A percentile compares a stretch with the other conserved stretches of the same genome.
Evolutionary conservation across 1,284 basidiomycete genomes (phyloP).

Genomic region (Pyrrhoderma lamaoense): DNA sequence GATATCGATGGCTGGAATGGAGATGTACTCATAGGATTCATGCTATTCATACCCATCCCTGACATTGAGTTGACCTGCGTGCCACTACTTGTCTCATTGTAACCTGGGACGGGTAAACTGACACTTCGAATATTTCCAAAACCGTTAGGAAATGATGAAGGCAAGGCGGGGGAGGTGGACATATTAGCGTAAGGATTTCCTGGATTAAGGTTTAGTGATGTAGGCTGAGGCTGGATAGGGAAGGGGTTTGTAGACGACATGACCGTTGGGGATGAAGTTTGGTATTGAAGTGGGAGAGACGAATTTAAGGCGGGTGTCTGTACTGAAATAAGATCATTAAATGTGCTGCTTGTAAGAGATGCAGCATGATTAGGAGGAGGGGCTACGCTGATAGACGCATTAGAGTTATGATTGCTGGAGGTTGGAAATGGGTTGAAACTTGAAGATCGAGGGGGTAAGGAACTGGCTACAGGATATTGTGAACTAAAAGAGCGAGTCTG

Average conservation of each 20-base stretch:
- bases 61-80: conserved; percentile 15
- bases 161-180: neutral
- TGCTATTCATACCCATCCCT: neutral
- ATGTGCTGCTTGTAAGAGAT: conserved; percentile 31
- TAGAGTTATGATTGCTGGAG: neutral
- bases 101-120: conserved; percentile 10
- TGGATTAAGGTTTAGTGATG: neutral
- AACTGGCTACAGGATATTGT: neutral
- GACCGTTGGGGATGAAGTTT: conserved; percentile 19
- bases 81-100: neutral
- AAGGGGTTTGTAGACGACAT: neutral
- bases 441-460: conserved; percentile 3
- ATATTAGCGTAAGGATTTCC: conserved; percentile 13
- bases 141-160: neutral
- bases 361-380: conserved; percentile 15
- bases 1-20: conserved; percentile 17
- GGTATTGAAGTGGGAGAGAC: conserved; percentile 51
- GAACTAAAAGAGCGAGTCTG: conserved; percentile 3
- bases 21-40: conserved; percentile 10
- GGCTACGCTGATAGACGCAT: conserved; percentile 9
- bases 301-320: conserved; percentile 38
- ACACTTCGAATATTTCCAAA: conserved; percentile 5
- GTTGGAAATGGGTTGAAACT: conserved; percentile 10
- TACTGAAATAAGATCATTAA: conserved; percentile 43
- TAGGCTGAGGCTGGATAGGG: neutral